Conservation (phyloP, 768 basidiomycete species). For the Mycena filopes region DNA sequence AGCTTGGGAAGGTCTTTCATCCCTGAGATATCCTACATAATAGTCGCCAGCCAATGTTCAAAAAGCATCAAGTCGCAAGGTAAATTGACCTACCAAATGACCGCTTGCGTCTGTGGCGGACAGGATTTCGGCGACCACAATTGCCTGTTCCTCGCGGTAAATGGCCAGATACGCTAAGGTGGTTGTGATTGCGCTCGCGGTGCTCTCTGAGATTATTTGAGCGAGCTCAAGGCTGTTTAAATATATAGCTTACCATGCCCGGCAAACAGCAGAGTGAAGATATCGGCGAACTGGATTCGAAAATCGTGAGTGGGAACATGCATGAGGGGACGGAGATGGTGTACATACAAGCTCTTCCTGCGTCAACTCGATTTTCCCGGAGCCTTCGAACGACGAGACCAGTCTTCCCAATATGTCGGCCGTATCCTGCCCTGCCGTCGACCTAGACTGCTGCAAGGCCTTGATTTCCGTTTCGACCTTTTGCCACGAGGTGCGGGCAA, state of each 20-base stretch:
- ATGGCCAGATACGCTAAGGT: conserved; percentile 44
- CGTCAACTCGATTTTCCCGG: conserved; percentile 14
- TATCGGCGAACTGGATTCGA: conserved; percentile 33
- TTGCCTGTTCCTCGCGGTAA: conserved; percentile 44
- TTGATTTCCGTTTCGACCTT: conserved; percentile 20
- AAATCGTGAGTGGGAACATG: too few relatives aligned
- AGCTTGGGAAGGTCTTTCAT: conserved; percentile 11
- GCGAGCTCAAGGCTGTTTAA: not conserved
- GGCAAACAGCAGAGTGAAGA: conserved; percentile 30
- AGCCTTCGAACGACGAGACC: conserved; percentile 12
- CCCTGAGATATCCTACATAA: not conserved
- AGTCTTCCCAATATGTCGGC: conserved; percentile 22
- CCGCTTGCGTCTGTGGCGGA: conserved; percentile 9
- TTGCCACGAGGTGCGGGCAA: conserved; percentile 23
- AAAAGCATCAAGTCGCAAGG: too few relatives aligned
- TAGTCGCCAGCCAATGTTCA: not conserved
- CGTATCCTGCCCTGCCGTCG: not conserved
- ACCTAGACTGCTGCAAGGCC: conserved; percentile 10
- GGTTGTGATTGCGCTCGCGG: conserved; percentile 43
- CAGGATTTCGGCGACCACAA: conserved; percentile 37
- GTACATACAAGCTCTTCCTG: conserved; percentile 22
- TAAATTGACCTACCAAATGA: not conserved
- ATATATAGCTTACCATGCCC: conserved; percentile 25
- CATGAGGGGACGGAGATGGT: not conserved
- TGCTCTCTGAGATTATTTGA: conserved; percentile 34